Percentiles rank a stretch among this genome's conserved stretches.
Evolutionary conservation across 805 yeast genomes (phyloP).

Genomic region (Candida dajiaensis): DNA sequence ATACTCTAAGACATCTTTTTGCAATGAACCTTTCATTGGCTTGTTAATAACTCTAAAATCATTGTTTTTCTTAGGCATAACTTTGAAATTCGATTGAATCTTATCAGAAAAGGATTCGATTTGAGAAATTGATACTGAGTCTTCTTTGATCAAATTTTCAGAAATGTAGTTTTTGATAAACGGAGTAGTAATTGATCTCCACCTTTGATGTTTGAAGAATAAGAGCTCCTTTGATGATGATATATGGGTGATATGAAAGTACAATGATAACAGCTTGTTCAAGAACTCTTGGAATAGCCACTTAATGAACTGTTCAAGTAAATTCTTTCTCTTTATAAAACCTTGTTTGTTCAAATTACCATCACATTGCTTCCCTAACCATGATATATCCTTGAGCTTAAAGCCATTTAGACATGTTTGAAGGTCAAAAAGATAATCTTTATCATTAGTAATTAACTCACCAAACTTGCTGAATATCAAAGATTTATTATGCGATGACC

Average conservation of each 20-base stretch:
- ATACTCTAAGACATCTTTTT: constrained; percentile 29
- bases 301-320: constrained; percentile 36
- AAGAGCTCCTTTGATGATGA: constrained; percentile 34
- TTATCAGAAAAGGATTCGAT: constrained; percentile 16
- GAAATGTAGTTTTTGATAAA: constrained; percentile 40
- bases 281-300: constrained; percentile 56
- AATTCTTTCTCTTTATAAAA: constrained; percentile 27
- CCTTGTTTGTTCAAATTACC: constrained; percentile 36
- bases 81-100: constrained; percentile 32
- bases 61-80: constrained; percentile 50
- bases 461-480: constrained; percentile 33
- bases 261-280: constrained; percentile 39
- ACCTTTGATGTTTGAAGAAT: constrained; percentile 53
- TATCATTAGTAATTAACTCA: constrained; percentile 30
- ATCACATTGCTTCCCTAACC: constrained; percentile 40
- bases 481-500: constrained; percentile 43
- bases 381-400: constrained; percentile 38
- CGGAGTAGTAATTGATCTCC: constrained; percentile 41
- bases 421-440: constrained; percentile 31
- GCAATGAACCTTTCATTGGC: constrained; percentile 38
- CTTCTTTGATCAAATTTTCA: constrained; percentile 26
- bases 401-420: constrained; percentile 30
- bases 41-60: constrained; percentile 58
- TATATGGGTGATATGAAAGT: constrained; percentile 64
- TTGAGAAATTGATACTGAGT: constrained; percentile 12